Percentiles rank a stretch among this genome's conserved stretches.
phyloP scores from a whole-genome alignment of 2,329 filamentous ascomycete species.

The Paramyrothecium roridum region DNA sequence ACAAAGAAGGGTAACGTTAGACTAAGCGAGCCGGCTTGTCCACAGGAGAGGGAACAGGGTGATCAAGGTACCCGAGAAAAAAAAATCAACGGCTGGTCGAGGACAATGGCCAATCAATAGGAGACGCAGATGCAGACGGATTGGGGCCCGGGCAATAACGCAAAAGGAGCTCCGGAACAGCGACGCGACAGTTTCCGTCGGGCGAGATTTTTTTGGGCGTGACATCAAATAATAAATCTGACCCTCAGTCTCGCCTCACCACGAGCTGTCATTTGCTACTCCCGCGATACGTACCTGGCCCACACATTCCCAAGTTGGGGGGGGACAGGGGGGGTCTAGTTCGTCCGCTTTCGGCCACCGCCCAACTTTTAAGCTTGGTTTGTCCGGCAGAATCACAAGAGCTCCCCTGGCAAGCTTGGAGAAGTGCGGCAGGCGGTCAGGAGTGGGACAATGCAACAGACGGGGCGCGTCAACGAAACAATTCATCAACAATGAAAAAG shows the following conservation, averaged over 20 bases:
- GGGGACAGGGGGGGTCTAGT: too few species aligned
- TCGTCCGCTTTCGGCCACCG: neutral
- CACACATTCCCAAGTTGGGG: too few species aligned
- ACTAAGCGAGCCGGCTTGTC: neutral
- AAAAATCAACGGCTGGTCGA: too few species aligned
- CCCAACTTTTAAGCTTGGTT: neutral
- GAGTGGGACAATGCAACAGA: too few species aligned
- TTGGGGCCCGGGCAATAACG: neutral
- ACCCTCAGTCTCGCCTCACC: neutral
- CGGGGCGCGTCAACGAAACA: too few species aligned
- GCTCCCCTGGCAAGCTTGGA: neutral
- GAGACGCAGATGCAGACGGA: neutral
- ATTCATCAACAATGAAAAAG: too few species aligned
- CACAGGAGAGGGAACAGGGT: neutral
- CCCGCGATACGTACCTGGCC: too few species aligned
- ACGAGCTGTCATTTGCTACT: neutral
- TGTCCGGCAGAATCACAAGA: neutral
- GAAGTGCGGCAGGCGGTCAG: neutral
- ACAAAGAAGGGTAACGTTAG: neutral
- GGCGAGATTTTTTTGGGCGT: neutral
- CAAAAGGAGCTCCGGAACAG: neutral
- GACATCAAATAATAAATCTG: neutral
- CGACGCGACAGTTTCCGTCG: neutral
- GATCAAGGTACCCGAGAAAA: neutral
- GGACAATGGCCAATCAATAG: neutral